A percentile compares a stretch with the other conserved stretches of the same genome.
Conservation (phyloP, 1,284 basidiomycete species). For the Polyporus tsugae region DNA sequence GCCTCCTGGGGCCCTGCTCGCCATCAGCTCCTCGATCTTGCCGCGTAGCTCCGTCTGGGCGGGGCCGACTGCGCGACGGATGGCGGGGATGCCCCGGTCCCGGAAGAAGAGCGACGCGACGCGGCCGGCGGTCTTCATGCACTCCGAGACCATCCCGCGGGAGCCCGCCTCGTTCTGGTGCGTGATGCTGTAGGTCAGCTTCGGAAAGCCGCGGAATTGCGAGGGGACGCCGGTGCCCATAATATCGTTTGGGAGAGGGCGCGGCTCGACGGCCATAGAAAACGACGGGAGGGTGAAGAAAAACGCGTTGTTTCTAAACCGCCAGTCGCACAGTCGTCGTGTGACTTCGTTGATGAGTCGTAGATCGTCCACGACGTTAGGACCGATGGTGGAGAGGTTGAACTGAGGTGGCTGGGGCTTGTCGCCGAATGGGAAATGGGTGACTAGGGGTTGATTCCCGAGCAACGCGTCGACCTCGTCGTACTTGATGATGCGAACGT, state of each 20-base stretch:
- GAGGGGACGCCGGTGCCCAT: slow-evolving; percentile 36
- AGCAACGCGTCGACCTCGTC: slow-evolving; percentile 70
- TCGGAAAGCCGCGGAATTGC: slow-evolving; percentile 65
- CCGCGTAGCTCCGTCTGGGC: slow-evolving; percentile 29
- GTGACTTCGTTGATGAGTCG: slow-evolving; percentile 29
- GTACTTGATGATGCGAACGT: slow-evolving; percentile 77
- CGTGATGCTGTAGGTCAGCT: slow-evolving; percentile 55
- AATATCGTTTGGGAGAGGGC: slow-evolving; percentile 33
- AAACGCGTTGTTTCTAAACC: slow-evolving; percentile 21
- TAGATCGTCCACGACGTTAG: slow-evolving; percentile 29
- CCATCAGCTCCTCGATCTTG: slow-evolving; percentile 37
- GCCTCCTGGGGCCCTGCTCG: slow-evolving; percentile 51
- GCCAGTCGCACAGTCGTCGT: slow-evolving; percentile 16
- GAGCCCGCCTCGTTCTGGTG: slow-evolving; percentile 49
- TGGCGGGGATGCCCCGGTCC: slow-evolving; percentile 68
- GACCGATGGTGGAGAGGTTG: slow-evolving; percentile 3
- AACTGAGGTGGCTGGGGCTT: slow-evolving; percentile 10
- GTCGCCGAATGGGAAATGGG: slow-evolving; percentile 56
- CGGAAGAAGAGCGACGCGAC: slow-evolving; percentile 78
- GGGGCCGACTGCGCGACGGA: slow-evolving; percentile 64
- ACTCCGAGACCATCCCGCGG: slow-evolving; percentile 75
- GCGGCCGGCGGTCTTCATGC: slow-evolving; percentile 86
- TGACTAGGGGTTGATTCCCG: slow-evolving; percentile 37
- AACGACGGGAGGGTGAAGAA: slow-evolving; percentile 13
- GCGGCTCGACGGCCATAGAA: slow-evolving; percentile 29